A percentile compares a stretch with the other conserved stretches of the same genome.
These are phyloP conservation scores for Botrytis squamosa DNA, from an alignment of 2,329 filamentous ascomycete genomes.

Conservation along the genomic window DNA sequence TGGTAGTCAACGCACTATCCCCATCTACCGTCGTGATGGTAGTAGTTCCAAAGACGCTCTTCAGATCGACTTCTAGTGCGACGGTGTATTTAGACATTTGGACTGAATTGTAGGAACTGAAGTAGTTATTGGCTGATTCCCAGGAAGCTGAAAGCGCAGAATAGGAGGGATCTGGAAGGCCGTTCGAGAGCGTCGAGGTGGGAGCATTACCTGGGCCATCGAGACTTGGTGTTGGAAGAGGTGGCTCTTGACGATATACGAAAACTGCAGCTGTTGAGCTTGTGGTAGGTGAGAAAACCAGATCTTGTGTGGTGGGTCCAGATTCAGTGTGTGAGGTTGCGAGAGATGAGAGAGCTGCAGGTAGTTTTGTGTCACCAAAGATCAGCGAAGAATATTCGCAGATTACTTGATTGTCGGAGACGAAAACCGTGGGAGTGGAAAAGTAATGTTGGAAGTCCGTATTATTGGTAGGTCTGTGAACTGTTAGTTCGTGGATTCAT, in stretches of 20 bases:
- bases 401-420: background rate
- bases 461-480: background rate
- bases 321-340: background rate
- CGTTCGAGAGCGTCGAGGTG: background rate
- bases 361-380: background rate
- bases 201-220: background rate
- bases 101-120: background rate
- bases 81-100: background rate
- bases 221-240: background rate
- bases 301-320: background rate
- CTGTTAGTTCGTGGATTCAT: background rate
- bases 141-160: background rate
- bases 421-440: background rate
- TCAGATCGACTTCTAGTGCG: background rate
- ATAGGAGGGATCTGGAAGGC: background rate
- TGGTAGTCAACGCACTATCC: background rate
- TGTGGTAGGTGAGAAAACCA: background rate
- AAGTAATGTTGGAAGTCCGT: background rate
- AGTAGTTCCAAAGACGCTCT: background rate
- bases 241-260: background rate
- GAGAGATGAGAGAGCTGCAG: background rate
- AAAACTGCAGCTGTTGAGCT: background rate
- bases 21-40: background rate
- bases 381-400: slow-evolving; percentile 5
- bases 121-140: background rate